These are phyloP conservation scores for Dioszegia hungarica DNA, from an alignment of 768 basidiomycete genomes.

Conservation along the genomic window DNA sequence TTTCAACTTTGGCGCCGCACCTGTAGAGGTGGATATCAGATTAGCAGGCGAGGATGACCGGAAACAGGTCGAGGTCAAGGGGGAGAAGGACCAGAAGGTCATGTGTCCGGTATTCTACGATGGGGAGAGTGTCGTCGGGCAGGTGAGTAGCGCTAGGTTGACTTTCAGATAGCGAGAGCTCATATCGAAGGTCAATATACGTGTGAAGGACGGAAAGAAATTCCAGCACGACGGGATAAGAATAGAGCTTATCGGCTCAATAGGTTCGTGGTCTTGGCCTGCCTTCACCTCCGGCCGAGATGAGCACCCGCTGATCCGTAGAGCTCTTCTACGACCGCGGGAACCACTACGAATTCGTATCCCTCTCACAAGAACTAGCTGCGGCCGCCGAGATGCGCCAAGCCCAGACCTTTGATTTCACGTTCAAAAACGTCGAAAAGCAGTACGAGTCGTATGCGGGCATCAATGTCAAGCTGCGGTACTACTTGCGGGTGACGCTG, in stretches of 20 bases:
- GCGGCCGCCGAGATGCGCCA: constrained; percentile 95
- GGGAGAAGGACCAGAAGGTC: constrained; percentile 76
- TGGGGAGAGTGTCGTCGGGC: constrained; percentile 83
- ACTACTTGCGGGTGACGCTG: constrained; percentile 85
- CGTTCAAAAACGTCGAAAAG: constrained; percentile 99
- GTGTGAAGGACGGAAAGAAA: constrained; percentile 91
- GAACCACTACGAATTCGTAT: constrained; percentile 96
- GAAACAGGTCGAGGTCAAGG: constrained; percentile 83
- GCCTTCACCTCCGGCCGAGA: background rate
- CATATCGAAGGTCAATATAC: constrained; percentile 65
- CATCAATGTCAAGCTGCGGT: constrained; percentile 97
- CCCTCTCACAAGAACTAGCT: constrained; percentile 88
- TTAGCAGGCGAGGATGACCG: constrained; percentile 79
- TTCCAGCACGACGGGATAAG: constrained; percentile 93
- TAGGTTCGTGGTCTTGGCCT: too few relatives aligned
- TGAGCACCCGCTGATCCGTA: constrained; percentile 33
- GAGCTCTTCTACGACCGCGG: constrained; percentile 89
- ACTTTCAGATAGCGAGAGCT: background rate
- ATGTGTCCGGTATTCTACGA: constrained; percentile 91
- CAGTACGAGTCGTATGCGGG: constrained; percentile 97
- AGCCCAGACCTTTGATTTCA: constrained; percentile 92
- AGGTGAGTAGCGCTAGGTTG: constrained; percentile 57
- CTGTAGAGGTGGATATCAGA: constrained; percentile 85
- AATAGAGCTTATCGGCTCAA: constrained; percentile 93
- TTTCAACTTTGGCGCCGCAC: constrained; percentile 70